Base-by-base conservation (phyloP, 2,329 filamentous ascomycete species). In the Fusarium siculi region DNA sequence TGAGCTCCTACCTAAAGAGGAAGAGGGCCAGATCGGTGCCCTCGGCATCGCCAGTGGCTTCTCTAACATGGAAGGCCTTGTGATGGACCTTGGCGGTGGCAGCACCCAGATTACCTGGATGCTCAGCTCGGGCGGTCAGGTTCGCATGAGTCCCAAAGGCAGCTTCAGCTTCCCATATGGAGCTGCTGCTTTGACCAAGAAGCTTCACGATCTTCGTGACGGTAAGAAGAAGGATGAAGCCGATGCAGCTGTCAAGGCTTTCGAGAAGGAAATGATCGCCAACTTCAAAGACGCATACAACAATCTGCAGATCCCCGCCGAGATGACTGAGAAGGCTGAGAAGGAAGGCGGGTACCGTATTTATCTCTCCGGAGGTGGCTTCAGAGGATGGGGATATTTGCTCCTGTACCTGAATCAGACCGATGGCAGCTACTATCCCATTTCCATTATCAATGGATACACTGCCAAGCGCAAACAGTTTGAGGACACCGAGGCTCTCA, bases 371-470 rank as follows among this genome's bases (percentile, higher is more conserved):
- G 92, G 91, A 28, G 92, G 91, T 21, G 92, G 92, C 0, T 93
- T 93, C 75, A 84, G 92, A 53, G 92, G 92, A 6, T 93, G 92
- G 90, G 92, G 92, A 4, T 93, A 92, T 76, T 81, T 93, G 18
- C 85, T 93, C 43, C 79, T 83, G 9, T 82, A 82, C 54, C 90
- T 93, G 85, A 87, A 86, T 63, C 85, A 89, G 76, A 87, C 90
- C 49, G 79, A 82, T 9, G 85, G 90, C 23, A 80, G 83, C 21
- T 90, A 91, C 2, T 93, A 93, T 76, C 92, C 92, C 1, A 90
- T 93, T 25, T 90, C 91, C 4, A 89, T 93, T 66, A 93, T 93
- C 83, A 93, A 93, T 73, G 92, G 92, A 4, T 93, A 92, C 79
- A 84, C 83, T 19, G 89, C 85, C 3, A 81, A 81, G 4, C 81